Evolutionary conservation across 2,329 filamentous ascomycete species (phyloP), one percentile per base, ranked within the genome.

Genomic region (Sarocladium strictum): DNA sequence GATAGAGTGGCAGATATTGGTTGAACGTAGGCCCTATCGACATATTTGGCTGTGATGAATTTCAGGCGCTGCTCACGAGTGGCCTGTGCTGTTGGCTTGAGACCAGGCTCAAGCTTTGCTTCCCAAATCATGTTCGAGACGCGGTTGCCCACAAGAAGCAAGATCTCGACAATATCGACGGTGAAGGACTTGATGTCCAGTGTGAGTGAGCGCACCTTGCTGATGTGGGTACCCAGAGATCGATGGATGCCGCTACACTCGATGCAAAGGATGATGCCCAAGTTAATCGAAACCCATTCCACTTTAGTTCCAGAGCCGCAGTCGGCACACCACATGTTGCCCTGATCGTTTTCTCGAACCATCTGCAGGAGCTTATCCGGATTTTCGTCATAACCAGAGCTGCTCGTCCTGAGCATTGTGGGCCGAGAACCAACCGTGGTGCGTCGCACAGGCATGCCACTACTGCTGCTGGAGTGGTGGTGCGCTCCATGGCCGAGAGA

Each of bases 51-150:
- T 0, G 90, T 97, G 69, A 99, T 97, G 69, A 97, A 99, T 61
- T 82, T 87, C n/a, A 97, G 76, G 21, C 94, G 84, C 68, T 96
- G 90, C 68, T 99, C 94, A 38, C 94, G 84, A 5, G 85, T 92
- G 23, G 92, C 90, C 62, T 86, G 84, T 0, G 90, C 80, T 1
- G 77, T 75, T 3, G 90, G 91, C 66, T 96, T 97, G 45, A 81
- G 64, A 5, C 79, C 74, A 23, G 80, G 79, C 56, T 97, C 90
- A 23, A 97, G 77, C 58, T 76, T 89, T 14, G 91, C 86, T 73
- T 99, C 94, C 90, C 92, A 99, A 19, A 99, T 80, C 86, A 93
- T 93, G 70, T 99, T 99, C 63, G 92, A 94, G 53, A 97, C 85
- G 52, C 92, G 84, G 68, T 99, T 99, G 58, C 95, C 95, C 58